phyloP scores from a whole-genome alignment of 1,139 yeast species.

The Debaryomyces robertsiae region DNA sequence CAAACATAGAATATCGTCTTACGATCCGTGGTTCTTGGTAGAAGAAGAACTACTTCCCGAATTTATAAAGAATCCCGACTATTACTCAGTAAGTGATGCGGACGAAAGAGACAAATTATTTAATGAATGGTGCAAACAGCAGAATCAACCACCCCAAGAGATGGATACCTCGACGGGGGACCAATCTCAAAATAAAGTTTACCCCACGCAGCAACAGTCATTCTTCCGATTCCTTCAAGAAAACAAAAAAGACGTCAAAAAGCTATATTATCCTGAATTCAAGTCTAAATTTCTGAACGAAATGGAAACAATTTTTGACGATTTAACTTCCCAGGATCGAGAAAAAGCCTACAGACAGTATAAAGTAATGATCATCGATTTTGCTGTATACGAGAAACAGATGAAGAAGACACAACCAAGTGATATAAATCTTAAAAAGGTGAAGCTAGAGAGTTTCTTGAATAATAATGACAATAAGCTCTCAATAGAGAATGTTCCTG shows the following conservation, averaged over 20 bases:
- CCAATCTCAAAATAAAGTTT: conserved; percentile 14
- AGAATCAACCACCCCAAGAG: not conserved
- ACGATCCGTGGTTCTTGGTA: conserved; percentile 43
- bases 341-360: conserved; percentile 28
- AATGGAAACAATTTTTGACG: conserved; percentile 16
- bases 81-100: conserved; percentile 26
- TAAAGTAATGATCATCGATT: conserved; percentile 30
- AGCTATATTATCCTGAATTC: conserved; percentile 32
- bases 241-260: conserved; percentile 33
- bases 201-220: conserved; percentile 30
- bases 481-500: conserved; percentile 1
- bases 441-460: conserved; percentile 27
- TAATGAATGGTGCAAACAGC: conserved; percentile 33
- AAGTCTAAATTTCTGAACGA: conserved; percentile 20
- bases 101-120: conserved; percentile 28
- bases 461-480: conserved; percentile 2
- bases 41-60: conserved; percentile 39
- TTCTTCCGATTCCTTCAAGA: conserved; percentile 32
- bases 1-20: conserved; percentile 29
- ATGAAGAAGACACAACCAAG: conserved; percentile 22
- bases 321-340: conserved; percentile 19
- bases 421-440: conserved; percentile 31
- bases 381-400: conserved; percentile 27
- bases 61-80: conserved; percentile 34
- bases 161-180: too few species aligned